Percentiles rank a stretch among this genome's conserved stretches.
Evolutionary conservation across 1,284 basidiomycete species (phyloP).

Genomic region (Ganoderma leucocontextum): DNA sequence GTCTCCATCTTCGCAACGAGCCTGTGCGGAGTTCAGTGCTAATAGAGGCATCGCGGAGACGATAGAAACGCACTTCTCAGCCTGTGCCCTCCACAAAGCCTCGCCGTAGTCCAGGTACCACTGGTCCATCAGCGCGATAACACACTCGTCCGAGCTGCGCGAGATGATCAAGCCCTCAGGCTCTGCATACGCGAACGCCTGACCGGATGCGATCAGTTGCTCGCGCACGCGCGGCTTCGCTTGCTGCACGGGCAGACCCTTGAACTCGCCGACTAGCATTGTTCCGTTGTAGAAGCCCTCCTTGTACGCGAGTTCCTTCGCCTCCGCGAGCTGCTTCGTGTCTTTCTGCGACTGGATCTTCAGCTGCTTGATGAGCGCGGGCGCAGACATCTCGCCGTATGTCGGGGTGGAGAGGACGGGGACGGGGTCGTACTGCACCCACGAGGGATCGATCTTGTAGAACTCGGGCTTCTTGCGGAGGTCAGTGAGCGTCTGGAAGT

Average conservation of each 20-base stretch:
- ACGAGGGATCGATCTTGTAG: constrained; percentile 94
- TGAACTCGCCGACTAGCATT: constrained; percentile 91
- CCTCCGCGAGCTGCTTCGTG: constrained; percentile 90
- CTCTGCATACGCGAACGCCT: constrained; percentile 94
- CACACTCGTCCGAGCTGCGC: constrained; percentile 93
- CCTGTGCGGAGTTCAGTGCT: constrained; percentile 48
- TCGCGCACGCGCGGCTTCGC: constrained; percentile 92
- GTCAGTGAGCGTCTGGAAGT: constrained; percentile 91
- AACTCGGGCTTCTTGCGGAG: constrained; percentile 97
- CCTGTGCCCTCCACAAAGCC: constrained; percentile 84
- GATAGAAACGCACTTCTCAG: constrained; percentile 72
- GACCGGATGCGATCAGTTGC: constrained; percentile 80
- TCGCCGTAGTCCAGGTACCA: constrained; percentile 99
- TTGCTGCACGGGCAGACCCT: constrained; percentile 88
- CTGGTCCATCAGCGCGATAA: constrained; percentile 98
- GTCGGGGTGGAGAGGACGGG: constrained; percentile 90
- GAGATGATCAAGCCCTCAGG: constrained; percentile 94
- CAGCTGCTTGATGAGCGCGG: constrained; percentile 87
- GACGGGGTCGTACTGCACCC: constrained; percentile 88
- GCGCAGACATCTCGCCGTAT: constrained; percentile 93
- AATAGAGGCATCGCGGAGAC: constrained; percentile 1
- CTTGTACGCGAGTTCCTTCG: constrained; percentile 98
- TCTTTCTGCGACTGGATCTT: constrained; percentile 99
- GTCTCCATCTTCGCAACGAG: constrained; percentile 90
- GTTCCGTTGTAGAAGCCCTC: constrained; percentile 96